Conservation (phyloP, 768 basidiomycete species). For the Tricholomella constricta region DNA sequence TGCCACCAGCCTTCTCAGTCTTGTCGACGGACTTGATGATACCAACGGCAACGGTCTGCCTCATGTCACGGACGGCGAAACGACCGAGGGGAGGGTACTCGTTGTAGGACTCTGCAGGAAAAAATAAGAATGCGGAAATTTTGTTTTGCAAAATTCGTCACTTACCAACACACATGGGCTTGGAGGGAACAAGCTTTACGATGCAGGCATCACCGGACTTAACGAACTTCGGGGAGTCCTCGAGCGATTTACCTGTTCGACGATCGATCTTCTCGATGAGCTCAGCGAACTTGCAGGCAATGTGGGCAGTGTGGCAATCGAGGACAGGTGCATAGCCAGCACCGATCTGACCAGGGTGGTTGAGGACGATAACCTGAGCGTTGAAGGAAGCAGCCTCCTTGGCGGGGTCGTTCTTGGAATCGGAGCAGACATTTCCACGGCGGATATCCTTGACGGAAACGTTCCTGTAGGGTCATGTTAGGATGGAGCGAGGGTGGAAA, state of each 20-base stretch:
- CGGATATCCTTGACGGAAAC: slow-evolving; percentile 99
- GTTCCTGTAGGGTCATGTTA: slow-evolving; percentile 63
- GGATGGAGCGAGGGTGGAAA: background rate
- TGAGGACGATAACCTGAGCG: slow-evolving; percentile 99
- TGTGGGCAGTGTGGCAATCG: slow-evolving; percentile 99
- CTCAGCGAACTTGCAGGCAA: slow-evolving; percentile 99
- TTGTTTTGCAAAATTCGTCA: slow-evolving; percentile 2
- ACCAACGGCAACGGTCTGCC: slow-evolving; percentile 98
- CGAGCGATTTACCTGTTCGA: slow-evolving; percentile 93
- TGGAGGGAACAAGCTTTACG: slow-evolving; percentile 93
- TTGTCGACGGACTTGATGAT: slow-evolving; percentile 98
- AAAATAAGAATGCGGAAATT: background rate
- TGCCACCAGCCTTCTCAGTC: slow-evolving; percentile 86
- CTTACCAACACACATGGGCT: slow-evolving; percentile 73
- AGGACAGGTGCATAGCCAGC: slow-evolving; percentile 98
- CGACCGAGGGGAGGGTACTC: slow-evolving; percentile 99
- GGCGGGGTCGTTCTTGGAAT: slow-evolving; percentile 99
- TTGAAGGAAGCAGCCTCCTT: slow-evolving; percentile 99
- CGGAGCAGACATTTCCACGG: slow-evolving; percentile 98
- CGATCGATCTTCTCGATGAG: slow-evolving; percentile 99
- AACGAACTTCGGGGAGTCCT: slow-evolving; percentile 92
- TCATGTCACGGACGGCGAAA: slow-evolving; percentile 99
- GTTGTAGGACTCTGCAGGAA: slow-evolving; percentile 71
- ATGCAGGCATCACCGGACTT: slow-evolving; percentile 99
- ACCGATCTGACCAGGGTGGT: slow-evolving; percentile 99